Conservation (phyloP, 2,329 filamentous ascomycete species). For the Hirsutella thompsonii region DNA sequence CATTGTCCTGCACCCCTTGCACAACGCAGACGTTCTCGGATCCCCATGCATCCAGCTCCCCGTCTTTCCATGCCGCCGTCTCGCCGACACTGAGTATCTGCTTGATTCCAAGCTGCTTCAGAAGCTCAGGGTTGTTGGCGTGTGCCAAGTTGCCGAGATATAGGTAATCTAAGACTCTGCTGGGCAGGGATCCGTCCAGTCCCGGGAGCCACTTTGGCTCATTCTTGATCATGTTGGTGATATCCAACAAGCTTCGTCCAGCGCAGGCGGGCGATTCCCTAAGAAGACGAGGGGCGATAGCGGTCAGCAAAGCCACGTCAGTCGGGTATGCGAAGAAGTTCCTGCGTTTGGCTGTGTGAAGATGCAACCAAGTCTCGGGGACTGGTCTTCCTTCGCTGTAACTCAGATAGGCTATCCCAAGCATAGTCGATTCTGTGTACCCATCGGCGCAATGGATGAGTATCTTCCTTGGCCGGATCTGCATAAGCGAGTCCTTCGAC, state of each 20-base stretch:
- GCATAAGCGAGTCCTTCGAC: conserved; percentile 3
- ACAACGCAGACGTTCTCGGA: conserved; percentile 67
- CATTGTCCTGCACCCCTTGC: conserved; percentile 87
- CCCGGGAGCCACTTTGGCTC: conserved; percentile 71
- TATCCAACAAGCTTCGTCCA: conserved; percentile 37
- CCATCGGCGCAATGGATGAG: conserved; percentile 91
- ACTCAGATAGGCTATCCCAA: conserved; percentile 86
- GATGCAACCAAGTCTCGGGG: conserved; percentile 73
- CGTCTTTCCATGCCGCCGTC: conserved; percentile 65
- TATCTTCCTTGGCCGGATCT: conserved; percentile 46
- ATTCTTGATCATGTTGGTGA: conserved; percentile 36
- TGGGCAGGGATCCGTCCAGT: conserved; percentile 84
- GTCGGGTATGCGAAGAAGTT: conserved; percentile 96
- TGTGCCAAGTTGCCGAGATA: conserved; percentile 90
- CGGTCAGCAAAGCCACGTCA: conserved; percentile 71
- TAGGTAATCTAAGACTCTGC: conserved; percentile 82
- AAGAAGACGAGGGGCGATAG: conserved; percentile 64
- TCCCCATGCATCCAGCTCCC: conserved; percentile 60
- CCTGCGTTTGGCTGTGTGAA: conserved; percentile 68
- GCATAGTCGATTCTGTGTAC: conserved; percentile 86
- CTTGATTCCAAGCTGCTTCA: conserved; percentile 67
- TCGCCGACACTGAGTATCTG: conserved; percentile 91
- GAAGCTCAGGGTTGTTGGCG: conserved; percentile 81
- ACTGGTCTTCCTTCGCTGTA: conserved; percentile 74
- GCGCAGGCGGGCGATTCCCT: conserved; percentile 48